Evolutionary conservation across 179 eudicot genomes (phyloP), one percentile per base, ranked within the genome.

Genomic region (Drosera spatulata): DNA sequence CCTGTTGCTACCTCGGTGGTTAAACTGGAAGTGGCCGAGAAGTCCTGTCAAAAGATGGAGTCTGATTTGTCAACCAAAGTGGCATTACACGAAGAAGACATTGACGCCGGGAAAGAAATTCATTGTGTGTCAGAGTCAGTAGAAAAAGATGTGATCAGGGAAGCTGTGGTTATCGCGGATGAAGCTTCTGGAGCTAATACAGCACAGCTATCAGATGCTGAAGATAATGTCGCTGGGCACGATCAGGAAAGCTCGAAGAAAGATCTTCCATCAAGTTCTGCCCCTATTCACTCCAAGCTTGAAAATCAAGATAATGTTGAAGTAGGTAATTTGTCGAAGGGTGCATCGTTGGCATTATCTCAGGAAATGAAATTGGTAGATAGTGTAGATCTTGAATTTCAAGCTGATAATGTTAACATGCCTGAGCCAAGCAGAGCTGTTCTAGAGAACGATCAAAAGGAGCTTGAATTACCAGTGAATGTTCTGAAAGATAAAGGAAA

Each of bases 401-500:
- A 62, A 66, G 66, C 44, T 9, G 84, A 71, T 49, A 63, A 64
- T 7, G 13, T 63, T 13, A 62, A 11, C 55, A 44, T 67, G 53
- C 57, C 71, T 8, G 78, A 73, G 62, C 63, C 78, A 69, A 72
- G 54, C 62, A 75, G 64, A 60, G 64, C 11, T 15, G 47, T 59
- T 37, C 53, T 43, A 46, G 83, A 73, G 60, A 79, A 69, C 51
- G 59, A 59, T 41, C 65, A 22, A 6, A 58, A 71, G 55, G 74
- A 66, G 61, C 65, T 62, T 14, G 69, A 78, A 71, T 62, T 66
- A 55, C 55, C 53, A 53, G 54, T 67, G 41, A 56, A 55, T 56
- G 56, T 54, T 41, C 53, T 59, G 39, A 86, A 82, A 72, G 95
- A 89, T 63, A 93, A 93, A 80, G 97, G 97, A 11, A 93, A 93